Base-by-base conservation (phyloP, 768 basidiomycete species). In the Tylopilus vinaceipallidus region DNA sequence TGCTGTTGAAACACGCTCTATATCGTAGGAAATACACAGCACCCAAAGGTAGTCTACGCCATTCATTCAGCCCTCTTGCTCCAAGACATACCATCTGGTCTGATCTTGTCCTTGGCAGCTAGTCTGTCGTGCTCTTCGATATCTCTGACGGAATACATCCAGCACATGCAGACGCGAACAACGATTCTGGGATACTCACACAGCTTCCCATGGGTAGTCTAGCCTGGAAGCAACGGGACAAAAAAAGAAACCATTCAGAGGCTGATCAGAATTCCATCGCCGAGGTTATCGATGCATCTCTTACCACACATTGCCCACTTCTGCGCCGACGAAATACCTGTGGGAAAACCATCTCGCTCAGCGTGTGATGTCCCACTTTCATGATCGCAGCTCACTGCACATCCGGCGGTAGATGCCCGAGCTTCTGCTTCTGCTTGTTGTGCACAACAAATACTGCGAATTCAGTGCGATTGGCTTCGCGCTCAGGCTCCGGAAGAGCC, bases 381-480 rank as follows among this genome's bases (percentile, higher is more conserved):
- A 20, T 40, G 16, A 30, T 22, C 49, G 20, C 23, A 44, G 70
- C 82, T 64, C 63, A 91, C 88, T 77, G 79, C 23, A 77, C 74
- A 50, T 81, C 80, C 2, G 74, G 58, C 3, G 93, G 89, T 32
- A 99, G 71, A 38, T 81, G 70, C 23, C 83, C 94, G 30, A 84
- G 65, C 73, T 99, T 99, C 27, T 76, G 73, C 72, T 98, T 98
- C 53, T 83, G 75, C 73, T 98, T 98, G 75, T 94, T 91, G 71
- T 94, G 90, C 22, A 95, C 91, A 40, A 98, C 95, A 62, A 98
- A 99, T 55, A 98, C 75, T 2, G 82, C 95, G 52, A 99, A 92
- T 65, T 88, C 75, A 23, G 95, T 94, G 52, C 80, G 78, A 17
- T 84, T 71, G 1, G 78, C 79, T n/a, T 86, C 81, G 43, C 86